These are phyloP conservation scores for Kodamaea leandrae DNA, from an alignment of 805 yeast species.

Conservation along the genomic window DNA sequence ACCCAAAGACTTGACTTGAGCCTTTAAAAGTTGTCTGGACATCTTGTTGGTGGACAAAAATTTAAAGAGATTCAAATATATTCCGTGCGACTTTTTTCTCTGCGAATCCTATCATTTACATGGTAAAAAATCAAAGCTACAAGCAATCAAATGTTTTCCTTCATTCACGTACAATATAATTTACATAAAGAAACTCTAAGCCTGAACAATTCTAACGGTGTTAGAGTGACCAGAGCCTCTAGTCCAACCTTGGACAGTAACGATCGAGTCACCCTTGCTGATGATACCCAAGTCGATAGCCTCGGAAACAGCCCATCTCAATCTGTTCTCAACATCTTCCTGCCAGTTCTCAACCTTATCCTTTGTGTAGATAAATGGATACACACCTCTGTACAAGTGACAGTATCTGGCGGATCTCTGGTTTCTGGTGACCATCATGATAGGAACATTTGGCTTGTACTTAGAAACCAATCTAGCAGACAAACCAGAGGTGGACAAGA, in stretches of 20 bases:
- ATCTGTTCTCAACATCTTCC: slow-evolving; percentile 92
- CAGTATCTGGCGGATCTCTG: slow-evolving; percentile 89
- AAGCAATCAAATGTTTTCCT: neutral
- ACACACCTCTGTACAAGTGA: slow-evolving; percentile 97
- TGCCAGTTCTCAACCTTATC: slow-evolving; percentile 81
- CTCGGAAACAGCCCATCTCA: slow-evolving; percentile 87
- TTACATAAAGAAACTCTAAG: slow-evolving; percentile 33
- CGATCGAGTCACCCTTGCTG: slow-evolving; percentile 81
- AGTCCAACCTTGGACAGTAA: slow-evolving; percentile 98
- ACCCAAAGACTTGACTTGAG: neutral
- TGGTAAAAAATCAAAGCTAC: too few relatives aligned
- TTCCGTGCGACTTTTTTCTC: too few relatives aligned
- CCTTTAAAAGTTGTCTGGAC: slow-evolving; percentile 2
- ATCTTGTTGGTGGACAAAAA: neutral
- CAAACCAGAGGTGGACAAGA: slow-evolving; percentile 90
- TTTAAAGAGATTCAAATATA: too few relatives aligned
- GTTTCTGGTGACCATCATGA: slow-evolving; percentile 97
- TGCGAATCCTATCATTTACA: too few relatives aligned
- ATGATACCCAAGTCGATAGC: slow-evolving; percentile 85
- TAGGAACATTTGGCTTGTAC: slow-evolving; percentile 97
- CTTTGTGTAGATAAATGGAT: slow-evolving; percentile 84
- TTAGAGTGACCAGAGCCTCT: slow-evolving; percentile 98
- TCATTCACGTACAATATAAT: neutral
- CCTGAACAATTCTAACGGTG: slow-evolving; percentile 89
- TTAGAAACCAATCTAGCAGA: slow-evolving; percentile 96